A percentile compares a stretch with the other conserved stretches of the same genome.
Evolutionary conservation across 805 yeast genomes (phyloP).

Genomic region (Cyberlindnera lachancei): DNA sequence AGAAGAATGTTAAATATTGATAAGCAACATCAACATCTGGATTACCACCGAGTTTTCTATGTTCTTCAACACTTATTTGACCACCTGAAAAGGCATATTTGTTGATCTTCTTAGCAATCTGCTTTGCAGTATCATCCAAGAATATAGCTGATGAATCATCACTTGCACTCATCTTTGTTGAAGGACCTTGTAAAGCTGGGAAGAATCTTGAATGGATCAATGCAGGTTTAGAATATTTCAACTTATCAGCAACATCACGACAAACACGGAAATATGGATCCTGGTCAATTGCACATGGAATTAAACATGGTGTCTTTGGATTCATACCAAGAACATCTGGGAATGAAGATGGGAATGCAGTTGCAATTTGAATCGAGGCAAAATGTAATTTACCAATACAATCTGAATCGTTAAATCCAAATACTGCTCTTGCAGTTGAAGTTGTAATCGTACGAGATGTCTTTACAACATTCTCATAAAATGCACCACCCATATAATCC

Average conservation of each 20-base stretch:
- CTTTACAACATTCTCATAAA: slow-evolving; percentile 90
- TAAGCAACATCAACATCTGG: slow-evolving; percentile 94
- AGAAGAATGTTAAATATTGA: slow-evolving; percentile 86
- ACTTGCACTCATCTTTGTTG: slow-evolving; percentile 95
- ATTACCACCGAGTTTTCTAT: slow-evolving; percentile 83
- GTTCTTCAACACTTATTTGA: slow-evolving; percentile 78
- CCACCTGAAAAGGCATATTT: slow-evolving; percentile 98
- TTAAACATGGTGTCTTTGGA: slow-evolving; percentile 87
- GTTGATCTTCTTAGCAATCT: slow-evolving; percentile 89
- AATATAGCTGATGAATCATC: slow-evolving; percentile 86
- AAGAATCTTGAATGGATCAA: slow-evolving; percentile 90
- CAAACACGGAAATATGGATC: slow-evolving; percentile 97
- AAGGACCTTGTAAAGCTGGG: slow-evolving; percentile 96
- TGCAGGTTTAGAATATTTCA: slow-evolving; percentile 85
- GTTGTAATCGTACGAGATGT: slow-evolving; percentile 92
- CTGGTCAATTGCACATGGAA: slow-evolving; percentile 99
- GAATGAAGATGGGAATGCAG: slow-evolving; percentile 93
- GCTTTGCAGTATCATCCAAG: slow-evolving; percentile 91
- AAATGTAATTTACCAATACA: slow-evolving; percentile 92
- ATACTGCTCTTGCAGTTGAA: slow-evolving; percentile 94
- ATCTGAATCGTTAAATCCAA: slow-evolving; percentile 92
- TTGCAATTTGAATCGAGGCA: slow-evolving; percentile 92
- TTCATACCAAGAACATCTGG: slow-evolving; percentile 87
- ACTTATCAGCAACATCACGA: slow-evolving; percentile 93
- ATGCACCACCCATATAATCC: slow-evolving; percentile 86